Evolutionary conservation across 495 filamentous ascomycete genomes (phyloP), one percentile per base, ranked within the genome.

Genomic region (Thermothielavioides terrestris): DNA sequence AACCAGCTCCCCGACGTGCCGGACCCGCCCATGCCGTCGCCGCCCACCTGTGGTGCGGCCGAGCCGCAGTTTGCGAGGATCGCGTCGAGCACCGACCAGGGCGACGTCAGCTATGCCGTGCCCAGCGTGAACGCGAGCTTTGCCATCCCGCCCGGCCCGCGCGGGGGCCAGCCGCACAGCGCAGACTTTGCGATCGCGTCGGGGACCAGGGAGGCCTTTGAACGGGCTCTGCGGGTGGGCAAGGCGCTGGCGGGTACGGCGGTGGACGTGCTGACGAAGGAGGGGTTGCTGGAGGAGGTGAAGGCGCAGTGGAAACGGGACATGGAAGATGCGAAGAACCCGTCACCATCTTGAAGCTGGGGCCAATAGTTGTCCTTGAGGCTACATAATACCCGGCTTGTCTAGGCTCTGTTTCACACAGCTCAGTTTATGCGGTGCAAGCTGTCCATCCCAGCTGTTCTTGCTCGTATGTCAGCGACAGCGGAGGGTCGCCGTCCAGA

Each of bases 51-150:
- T 4, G 30, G 32, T n/a, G n/a, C n/a, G n/a, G n/a, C n/a, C 0
- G 34, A 41, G 6, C 31, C 31, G 9, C 15, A 31, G 40, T 30
- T 44, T 2, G 46, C 42, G 5, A 48, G 25, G 20, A 40, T 55
- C 9, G 34, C 38, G 47, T 75, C 79, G 17, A 81, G 79, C 63
- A 77, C 68, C 22, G 78, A 76, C 46, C 74, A 77, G 73, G 82
- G 82, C 0, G 76, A 86, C 56, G 71, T 87, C 50, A 82, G 78
- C 58, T 76, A 84, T 55, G 71, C 75, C 1, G 72, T 82, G 54
- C 84, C 83, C 18, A 81, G 77, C 28, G 54, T 88, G 15, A 79
- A 72, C 50, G 68, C 73, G 1, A 74, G 77, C 35, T 84, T 85
- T 22, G 36, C 48, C 4, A 84, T 88, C 11, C 61, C 56, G 10